These are phyloP conservation scores for Trifolium dubium DNA, from an alignment of 306 rosid genomes.

Conservation along the genomic window DNA sequence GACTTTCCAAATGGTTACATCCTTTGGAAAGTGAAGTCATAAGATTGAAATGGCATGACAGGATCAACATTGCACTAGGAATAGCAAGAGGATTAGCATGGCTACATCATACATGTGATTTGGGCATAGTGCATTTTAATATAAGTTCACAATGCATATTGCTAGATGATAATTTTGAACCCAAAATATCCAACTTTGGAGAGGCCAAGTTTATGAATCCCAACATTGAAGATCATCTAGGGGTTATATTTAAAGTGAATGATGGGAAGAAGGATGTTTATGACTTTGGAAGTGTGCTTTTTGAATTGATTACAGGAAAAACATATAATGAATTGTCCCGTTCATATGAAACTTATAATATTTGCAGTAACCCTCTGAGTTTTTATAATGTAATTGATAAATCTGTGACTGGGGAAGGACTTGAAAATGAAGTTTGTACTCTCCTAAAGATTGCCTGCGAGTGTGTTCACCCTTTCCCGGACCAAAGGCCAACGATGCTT, in stretches of 20 bases:
- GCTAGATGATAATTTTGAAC: slow-evolving; percentile 46
- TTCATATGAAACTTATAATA: not conserved
- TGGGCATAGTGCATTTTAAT: slow-evolving; percentile 35
- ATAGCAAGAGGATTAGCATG: slow-evolving; percentile 49
- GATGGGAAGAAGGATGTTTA: slow-evolving; percentile 51
- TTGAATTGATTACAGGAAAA: slow-evolving; percentile 44
- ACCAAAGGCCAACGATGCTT: slow-evolving; percentile 50
- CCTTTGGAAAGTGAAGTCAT: slow-evolving; percentile 21
- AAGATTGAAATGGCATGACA: slow-evolving; percentile 26
- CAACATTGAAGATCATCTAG: not conserved
- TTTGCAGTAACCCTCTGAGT: not conserved
- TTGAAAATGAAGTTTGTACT: slow-evolving; percentile 33
- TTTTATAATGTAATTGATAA: slow-evolving; percentile 31
- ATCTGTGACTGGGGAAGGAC: slow-evolving; percentile 34
- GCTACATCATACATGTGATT: slow-evolving; percentile 40
- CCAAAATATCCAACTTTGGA: slow-evolving; percentile 51
- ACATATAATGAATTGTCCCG: not conserved
- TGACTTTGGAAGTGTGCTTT: slow-evolving; percentile 50
- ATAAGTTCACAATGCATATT: slow-evolving; percentile 39
- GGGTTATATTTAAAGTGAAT: not conserved
- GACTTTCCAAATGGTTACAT: slow-evolving; percentile 48
- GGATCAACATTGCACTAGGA: slow-evolving; percentile 48
- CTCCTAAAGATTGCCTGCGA: slow-evolving; percentile 39
- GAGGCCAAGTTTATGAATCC: slow-evolving; percentile 34
- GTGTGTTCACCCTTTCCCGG: slow-evolving; percentile 40